phyloP scores from a whole-genome alignment of 805 yeast species.

The Wickerhamiella vanderwaltii region DNA sequence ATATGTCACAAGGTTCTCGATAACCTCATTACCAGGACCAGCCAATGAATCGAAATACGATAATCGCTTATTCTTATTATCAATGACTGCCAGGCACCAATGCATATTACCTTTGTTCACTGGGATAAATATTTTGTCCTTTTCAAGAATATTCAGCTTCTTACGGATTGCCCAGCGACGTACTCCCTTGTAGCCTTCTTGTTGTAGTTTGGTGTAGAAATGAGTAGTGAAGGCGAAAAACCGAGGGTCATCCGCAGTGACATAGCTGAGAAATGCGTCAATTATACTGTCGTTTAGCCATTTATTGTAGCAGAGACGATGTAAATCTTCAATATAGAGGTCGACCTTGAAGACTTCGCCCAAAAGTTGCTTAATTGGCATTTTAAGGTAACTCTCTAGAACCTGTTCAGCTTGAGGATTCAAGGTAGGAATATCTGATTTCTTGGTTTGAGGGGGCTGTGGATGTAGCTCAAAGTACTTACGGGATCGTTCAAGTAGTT shows the following conservation, averaged over 20 bases:
- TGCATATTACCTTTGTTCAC: conserved; percentile 75
- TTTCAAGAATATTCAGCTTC: conserved; percentile 48
- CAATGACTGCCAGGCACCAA: conserved; percentile 81
- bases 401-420: neutral
- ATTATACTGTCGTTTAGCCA: conserved; percentile 92
- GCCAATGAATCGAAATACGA: conserved; percentile 68
- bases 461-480: neutral
- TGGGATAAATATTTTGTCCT: conserved; percentile 66
- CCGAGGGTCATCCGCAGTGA: conserved; percentile 16
- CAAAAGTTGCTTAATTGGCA: neutral
- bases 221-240: conserved; percentile 76
- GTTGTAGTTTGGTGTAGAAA: conserved; percentile 61
- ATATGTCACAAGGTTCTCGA: conserved; percentile 45
- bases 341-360: conserved; percentile 35
- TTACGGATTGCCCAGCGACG: conserved; percentile 74
- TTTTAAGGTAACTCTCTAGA: conserved; percentile 1
- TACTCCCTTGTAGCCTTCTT: conserved; percentile 71
- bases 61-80: conserved; percentile 47
- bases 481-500: neutral
- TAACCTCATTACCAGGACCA: conserved; percentile 30
- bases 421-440: neutral
- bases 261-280: conserved; percentile 57
- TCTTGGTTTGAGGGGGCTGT: neutral
- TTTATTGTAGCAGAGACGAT: conserved; percentile 51
- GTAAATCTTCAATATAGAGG: conserved; percentile 51